Percentiles rank a stretch among this genome's conserved stretches.
These are phyloP conservation scores for Cryptosporidium muris DNA, from an alignment of 169 alveolate genomes.

Conservation along the genomic window DNA sequence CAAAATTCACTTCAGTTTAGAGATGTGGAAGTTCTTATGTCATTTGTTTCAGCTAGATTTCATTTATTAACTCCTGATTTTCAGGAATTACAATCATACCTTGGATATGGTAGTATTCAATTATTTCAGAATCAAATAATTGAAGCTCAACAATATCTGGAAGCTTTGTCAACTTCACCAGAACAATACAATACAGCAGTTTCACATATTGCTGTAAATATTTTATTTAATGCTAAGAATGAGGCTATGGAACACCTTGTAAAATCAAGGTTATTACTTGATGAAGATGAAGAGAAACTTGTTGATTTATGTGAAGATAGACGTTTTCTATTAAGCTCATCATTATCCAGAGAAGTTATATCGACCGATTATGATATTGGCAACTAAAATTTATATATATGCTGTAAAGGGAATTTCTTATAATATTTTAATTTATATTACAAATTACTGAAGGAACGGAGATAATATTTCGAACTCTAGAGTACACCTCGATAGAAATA, in stretches of 20 bases:
- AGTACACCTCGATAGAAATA: too few species aligned
- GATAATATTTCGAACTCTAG: too few species aligned
- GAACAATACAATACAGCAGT: constrained; percentile 56
- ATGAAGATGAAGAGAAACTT: constrained; percentile 63
- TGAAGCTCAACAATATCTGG: constrained; percentile 66
- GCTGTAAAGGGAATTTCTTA: too few species aligned
- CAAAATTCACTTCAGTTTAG: neutral
- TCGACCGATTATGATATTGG: constrained; percentile 7
- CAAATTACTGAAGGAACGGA: too few species aligned
- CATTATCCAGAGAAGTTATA: constrained; percentile 60
- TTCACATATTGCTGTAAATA: constrained; percentile 65
- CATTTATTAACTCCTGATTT: constrained; percentile 50
- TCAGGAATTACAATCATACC: constrained; percentile 59
- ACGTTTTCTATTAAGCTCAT: constrained; percentile 47
- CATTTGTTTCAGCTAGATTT: constrained; percentile 49
- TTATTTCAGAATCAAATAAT: constrained; percentile 62
- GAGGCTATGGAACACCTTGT: constrained; percentile 63
- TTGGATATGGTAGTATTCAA: constrained; percentile 42
- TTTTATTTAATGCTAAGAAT: constrained; percentile 45
- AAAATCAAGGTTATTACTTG: constrained; percentile 57
- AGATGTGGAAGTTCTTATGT: constrained; percentile 60
- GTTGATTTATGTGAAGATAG: constrained; percentile 67
- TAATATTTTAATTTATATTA: too few species aligned
- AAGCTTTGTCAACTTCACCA: constrained; percentile 34
- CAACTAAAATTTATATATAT: too few species aligned